Evolutionary conservation across 176 grass and related monocot genomes (phyloP), one percentile per base, ranked within the genome.

Genomic region (Lolium rigidum): DNA sequence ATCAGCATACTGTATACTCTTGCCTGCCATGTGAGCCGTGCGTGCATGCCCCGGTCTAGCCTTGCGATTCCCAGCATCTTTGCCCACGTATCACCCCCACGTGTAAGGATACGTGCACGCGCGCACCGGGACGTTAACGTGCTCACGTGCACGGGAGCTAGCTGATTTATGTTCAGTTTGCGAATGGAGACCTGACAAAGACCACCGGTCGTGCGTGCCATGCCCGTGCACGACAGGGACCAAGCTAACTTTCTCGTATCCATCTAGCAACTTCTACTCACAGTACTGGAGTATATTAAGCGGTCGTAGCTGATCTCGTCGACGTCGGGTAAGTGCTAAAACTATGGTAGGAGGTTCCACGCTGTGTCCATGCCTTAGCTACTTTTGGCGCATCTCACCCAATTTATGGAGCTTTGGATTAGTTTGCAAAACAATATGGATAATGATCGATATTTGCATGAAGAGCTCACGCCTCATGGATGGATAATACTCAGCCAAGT

Each of bases 11-110:
- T 39, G 64, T 83, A 18, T 44, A 41, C 54, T 71, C 26, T 43
- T 77, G 77, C 85, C 22, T 18, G 74, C 43, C 87, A 72, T 43
- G 87, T 83, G 86, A 88, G 14, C 43, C 61, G 78, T 41, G 88
- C 83, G 44, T 59, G 76, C 82, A 25, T 71, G 50, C 50, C 1
- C 52, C 58, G 57, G 14, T 44, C 24, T 15, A 10, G 20, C 58
- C 22, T 60, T 79, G 55, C 58, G 18, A 0, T 64, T 39, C 26
- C 10, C 47, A 18, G 57, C 38, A 62, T 43, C 31, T 35, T 35
- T 35, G 31, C 17, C 37, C 51, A 59, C 37, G 50, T 71, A 43
- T 44, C 81, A 51, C 66, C 15, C 60, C 64, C 58, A 80, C 78
- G 58, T 62, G 77, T 18, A 26, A 35, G 61, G 60, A 28, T 43